Evolutionary conservation across 352 stramenopile species (phyloP).

Genomic region (Globisporangium nodosum): DNA sequence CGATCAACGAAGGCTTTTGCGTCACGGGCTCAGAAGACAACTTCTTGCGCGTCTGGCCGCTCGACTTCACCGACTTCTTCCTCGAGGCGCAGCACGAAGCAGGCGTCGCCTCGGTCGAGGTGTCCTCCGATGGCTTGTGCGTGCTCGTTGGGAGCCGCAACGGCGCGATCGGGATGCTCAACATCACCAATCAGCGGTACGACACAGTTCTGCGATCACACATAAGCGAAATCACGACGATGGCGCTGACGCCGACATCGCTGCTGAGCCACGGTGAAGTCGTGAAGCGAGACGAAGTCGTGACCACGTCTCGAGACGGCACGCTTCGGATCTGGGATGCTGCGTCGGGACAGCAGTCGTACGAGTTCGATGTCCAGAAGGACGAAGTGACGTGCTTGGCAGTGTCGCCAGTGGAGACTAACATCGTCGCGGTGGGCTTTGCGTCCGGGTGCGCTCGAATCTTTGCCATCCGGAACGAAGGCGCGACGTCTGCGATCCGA

Average conservation of each 20-base stretch:
- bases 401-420: conserved; percentile 28
- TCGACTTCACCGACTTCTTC: conserved; percentile 91
- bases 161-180: conserved; percentile 80
- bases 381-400: conserved; percentile 58
- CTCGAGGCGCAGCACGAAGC: conserved; percentile 85
- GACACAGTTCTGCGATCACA: conserved; percentile 78
- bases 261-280: background rate
- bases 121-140: conserved; percentile 75
- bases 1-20: conserved; percentile 87
- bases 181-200: conserved; percentile 82
- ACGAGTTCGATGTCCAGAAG: conserved; percentile 79
- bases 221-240: conserved; percentile 33
- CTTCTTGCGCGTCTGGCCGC: conserved; percentile 88
- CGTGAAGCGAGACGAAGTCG: conserved; percentile 27
- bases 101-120: conserved; percentile 51
- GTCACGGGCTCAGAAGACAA: conserved; percentile 84
- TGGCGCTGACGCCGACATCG: conserved; percentile 20
- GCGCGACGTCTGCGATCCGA: conserved; percentile 29
- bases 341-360: conserved; percentile 51
- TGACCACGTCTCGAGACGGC: conserved; percentile 65
- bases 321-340: conserved; percentile 85
- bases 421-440: conserved; percentile 73
- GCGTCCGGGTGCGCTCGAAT: conserved; percentile 75
- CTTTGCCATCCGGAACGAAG: conserved; percentile 56
- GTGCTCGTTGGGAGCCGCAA: conserved; percentile 67